Conservation (phyloP, 352 stramenopile species). For the Elongisporangium senticosum region DNA sequence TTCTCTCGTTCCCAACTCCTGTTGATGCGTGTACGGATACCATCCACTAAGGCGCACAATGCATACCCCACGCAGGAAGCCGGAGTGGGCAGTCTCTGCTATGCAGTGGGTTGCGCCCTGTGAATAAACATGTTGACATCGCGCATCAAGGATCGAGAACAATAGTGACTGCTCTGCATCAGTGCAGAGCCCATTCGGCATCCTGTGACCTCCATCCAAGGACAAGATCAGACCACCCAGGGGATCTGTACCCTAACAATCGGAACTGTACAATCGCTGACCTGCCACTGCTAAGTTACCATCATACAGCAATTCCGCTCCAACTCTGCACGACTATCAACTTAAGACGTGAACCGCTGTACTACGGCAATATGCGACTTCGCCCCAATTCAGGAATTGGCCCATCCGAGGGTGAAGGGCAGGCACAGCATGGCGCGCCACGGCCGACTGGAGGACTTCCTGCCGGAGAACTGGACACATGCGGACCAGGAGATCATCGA, state of each 20-base stretch:
- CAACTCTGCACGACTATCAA: not conserved
- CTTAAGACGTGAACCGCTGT: not conserved
- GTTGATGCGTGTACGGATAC: not conserved
- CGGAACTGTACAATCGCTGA: not conserved
- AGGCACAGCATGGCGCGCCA: not conserved
- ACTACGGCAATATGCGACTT: not conserved
- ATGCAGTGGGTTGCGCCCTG: not conserved
- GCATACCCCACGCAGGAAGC: not conserved
- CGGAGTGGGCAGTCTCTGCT: not conserved
- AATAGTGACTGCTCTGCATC: not conserved
- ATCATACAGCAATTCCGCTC: not conserved
- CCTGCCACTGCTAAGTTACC: not conserved
- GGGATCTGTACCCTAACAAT: not conserved
- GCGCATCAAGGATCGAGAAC: not conserved
- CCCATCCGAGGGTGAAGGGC: not conserved
- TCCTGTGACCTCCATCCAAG: not conserved
- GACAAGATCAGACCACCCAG: not conserved
- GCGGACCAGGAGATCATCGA: slow-evolving; percentile 46
- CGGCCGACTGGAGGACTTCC: slow-evolving; percentile 6
- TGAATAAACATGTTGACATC: not conserved
- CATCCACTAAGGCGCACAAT: not conserved
- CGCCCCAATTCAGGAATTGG: not conserved
- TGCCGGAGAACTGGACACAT: slow-evolving; percentile 34
- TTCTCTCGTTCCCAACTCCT: not conserved
- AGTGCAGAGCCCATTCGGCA: not conserved